Percentiles rank a stretch among this genome's conserved stretches.
These are phyloP conservation scores for Penicillium coprophilum DNA, from an alignment of 495 filamentous ascomycete species.

Conservation along the genomic window DNA sequence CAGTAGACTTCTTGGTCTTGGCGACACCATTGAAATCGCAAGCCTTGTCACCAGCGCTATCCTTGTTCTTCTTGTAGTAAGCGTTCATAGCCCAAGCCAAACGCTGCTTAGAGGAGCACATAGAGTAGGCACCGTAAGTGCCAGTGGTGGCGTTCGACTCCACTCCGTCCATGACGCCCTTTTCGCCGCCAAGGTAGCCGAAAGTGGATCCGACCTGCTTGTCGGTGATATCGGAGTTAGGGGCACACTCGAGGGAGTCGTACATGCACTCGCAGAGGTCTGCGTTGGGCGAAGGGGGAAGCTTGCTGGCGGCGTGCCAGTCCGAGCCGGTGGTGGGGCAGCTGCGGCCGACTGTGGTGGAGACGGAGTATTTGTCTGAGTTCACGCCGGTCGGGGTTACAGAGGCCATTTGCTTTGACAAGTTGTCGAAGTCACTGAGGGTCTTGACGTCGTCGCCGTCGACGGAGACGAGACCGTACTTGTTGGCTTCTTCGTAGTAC, in stretches of 20 bases:
- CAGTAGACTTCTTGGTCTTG: conserved; percentile 43
- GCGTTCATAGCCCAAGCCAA: conserved; percentile 78
- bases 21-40: conserved; percentile 79
- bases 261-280: conserved; percentile 86
- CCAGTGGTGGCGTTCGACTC: conserved; percentile 64
- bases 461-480: conserved; percentile 81
- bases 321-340: conserved; percentile 67
- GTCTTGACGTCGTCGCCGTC: conserved; percentile 55
- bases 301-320: conserved; percentile 69
- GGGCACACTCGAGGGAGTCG: conserved; percentile 66
- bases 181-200: conserved; percentile 64
- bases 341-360: conserved; percentile 64
- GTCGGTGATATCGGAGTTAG: conserved; percentile 51
- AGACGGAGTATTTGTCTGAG: conserved; percentile 61
- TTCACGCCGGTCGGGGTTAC: conserved; percentile 64
- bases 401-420: conserved; percentile 68
- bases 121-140: conserved; percentile 83
- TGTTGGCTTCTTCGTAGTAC: conserved; percentile 90
- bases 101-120: conserved; percentile 77
- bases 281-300: conserved; percentile 83
- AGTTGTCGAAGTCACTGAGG: conserved; percentile 70
- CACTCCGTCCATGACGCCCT: conserved; percentile 68
- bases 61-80: conserved; percentile 66
- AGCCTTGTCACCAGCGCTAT: conserved; percentile 37
- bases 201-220: conserved; percentile 67